These are phyloP conservation scores for Boletus rubescentipes DNA, from an alignment of 768 basidiomycete genomes.

Conservation along the genomic window DNA sequence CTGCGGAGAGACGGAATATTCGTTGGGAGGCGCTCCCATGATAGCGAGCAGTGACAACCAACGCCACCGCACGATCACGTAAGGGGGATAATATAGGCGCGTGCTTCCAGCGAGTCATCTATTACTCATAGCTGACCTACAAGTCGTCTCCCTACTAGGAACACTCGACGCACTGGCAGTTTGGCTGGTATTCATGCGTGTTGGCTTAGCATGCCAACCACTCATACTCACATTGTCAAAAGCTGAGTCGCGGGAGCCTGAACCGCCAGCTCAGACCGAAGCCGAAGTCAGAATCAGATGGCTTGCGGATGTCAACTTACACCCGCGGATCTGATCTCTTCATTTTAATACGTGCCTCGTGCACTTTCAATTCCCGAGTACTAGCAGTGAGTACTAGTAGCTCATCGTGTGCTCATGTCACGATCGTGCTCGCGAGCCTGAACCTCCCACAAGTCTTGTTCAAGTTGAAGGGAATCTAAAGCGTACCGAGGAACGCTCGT, in stretches of 20 bases:
- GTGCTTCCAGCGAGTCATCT: not conserved
- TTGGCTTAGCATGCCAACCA: not conserved
- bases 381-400: slow-evolving; percentile 8
- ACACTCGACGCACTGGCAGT: not conserved
- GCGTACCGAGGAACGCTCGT: too few relatives aligned
- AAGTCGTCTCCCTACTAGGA: slow-evolving; percentile 5
- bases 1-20: slow-evolving; percentile 43
- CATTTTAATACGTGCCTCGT: slow-evolving; percentile 29
- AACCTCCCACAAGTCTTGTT: not conserved
- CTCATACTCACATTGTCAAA: not conserved
- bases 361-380: slow-evolving; percentile 7
- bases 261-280: slow-evolving; percentile 23
- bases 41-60: slow-evolving; percentile 9
- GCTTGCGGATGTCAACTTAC: slow-evolving; percentile 19
- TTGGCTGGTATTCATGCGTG: not conserved
- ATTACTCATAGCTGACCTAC: slow-evolving; percentile 18
- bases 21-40: slow-evolving; percentile 27
- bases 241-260: slow-evolving; percentile 4
- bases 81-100: slow-evolving; percentile 7
- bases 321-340: slow-evolving; percentile 33
- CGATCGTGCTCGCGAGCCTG: not conserved
- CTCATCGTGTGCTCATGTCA: slow-evolving; percentile 4
- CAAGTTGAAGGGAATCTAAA: not conserved
- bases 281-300: slow-evolving; percentile 15
- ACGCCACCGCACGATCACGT: slow-evolving; percentile 29